Conservation (phyloP, 495 filamentous ascomycete genomes). For the Margaritispora aquatica region DNA sequence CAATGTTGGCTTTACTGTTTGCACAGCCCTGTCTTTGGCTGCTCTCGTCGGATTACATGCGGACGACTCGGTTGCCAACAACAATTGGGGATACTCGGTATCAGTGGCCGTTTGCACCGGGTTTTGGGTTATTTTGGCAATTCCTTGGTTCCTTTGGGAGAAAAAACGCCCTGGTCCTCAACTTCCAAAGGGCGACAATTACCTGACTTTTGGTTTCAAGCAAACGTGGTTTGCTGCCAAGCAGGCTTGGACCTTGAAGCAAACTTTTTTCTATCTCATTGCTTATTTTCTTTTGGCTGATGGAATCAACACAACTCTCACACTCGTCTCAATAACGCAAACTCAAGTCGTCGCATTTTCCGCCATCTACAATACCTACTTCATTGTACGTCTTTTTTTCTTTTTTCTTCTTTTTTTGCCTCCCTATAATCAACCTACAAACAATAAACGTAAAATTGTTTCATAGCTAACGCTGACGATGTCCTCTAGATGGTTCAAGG, state of each 20-base stretch:
- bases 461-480: too few relatives aligned
- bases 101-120: conserved; percentile 22
- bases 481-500: conserved; percentile 17
- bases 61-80: conserved; percentile 17
- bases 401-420: neutral
- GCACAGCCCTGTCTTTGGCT: conserved; percentile 18
- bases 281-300: conserved; percentile 21
- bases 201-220: conserved; percentile 22
- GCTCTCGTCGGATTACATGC: conserved; percentile 17
- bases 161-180: conserved; percentile 21
- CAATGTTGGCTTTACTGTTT: conserved; percentile 20
- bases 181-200: conserved; percentile 20
- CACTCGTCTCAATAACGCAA: conserved; percentile 19
- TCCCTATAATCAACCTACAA: too few relatives aligned
- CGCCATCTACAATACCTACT: conserved; percentile 21
- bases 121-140: conserved; percentile 23
- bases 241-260: conserved; percentile 21
- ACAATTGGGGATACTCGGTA: conserved; percentile 25
- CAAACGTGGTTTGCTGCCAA: conserved; percentile 18
- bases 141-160: conserved; percentile 25
- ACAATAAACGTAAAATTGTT: too few relatives aligned
- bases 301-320: conserved; percentile 15
- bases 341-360: conserved; percentile 21
- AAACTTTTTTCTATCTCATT: conserved; percentile 23
- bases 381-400: conserved; percentile 7